These are phyloP conservation scores for Sphagnum fallax DNA, from an alignment of 228 moss, liverwort and hornwort genomes.

Conservation along the genomic window DNA sequence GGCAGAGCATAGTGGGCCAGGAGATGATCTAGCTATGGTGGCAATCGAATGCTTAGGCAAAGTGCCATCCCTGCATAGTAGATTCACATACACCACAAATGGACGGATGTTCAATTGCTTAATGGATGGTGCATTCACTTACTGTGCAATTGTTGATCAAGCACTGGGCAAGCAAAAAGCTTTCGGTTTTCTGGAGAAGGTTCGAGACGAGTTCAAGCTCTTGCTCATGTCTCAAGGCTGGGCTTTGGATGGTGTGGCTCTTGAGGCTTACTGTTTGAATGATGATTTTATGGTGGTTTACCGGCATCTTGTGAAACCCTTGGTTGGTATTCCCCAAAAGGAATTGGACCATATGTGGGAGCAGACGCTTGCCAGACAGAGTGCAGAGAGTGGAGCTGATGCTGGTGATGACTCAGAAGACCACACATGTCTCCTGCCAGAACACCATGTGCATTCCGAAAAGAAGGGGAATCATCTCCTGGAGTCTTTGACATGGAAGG, in stretches of 20 bases:
- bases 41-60: neutral
- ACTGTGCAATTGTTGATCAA: conserved; percentile 4
- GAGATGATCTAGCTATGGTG: neutral
- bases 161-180: conserved; percentile 3
- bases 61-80: neutral
- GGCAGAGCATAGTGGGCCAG: neutral
- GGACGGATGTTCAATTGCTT: conserved; percentile 2
- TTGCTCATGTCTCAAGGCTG: neutral
- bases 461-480: neutral
- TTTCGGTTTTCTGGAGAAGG: conserved; percentile 2
- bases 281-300: neutral
- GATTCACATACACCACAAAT: conserved; percentile 1
- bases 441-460: neutral
- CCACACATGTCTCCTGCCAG: neutral
- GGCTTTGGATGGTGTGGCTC: neutral
- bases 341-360: neutral
- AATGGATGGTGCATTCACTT: conserved; percentile 1
- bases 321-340: conserved; percentile 3
- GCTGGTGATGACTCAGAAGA: neutral
- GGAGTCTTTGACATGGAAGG: neutral
- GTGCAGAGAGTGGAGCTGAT: neutral
- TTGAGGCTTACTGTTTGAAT: neutral
- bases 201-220: neutral
- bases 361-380: neutral
- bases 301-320: conserved; percentile 1